Evolutionary conservation across 164 flowering plant species (phyloP).

Genomic region (Litsea cubeba): DNA sequence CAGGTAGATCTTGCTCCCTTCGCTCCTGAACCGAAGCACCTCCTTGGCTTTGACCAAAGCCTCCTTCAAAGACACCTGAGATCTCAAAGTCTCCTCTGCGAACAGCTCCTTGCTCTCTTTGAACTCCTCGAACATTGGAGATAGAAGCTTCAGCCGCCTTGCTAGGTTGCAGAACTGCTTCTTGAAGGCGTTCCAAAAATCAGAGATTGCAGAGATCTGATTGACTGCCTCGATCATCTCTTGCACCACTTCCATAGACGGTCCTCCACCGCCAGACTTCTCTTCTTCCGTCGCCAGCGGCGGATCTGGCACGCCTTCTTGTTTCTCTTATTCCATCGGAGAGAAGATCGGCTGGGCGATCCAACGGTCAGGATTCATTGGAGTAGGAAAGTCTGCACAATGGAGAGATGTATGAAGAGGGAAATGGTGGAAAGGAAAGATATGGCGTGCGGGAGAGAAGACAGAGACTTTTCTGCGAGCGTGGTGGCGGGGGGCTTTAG

Average conservation of each 20-base stretch:
- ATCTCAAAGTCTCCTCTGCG: conserved; percentile 30
- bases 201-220: conserved; percentile 61
- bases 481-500: not conserved
- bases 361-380: not conserved
- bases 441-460: not conserved
- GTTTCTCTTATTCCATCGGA: conserved; percentile 2
- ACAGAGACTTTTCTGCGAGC: not conserved
- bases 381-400: no score
- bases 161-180: conserved; percentile 73
- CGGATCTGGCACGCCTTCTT: not conserved
- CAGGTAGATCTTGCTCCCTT: conserved; percentile 84
- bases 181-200: conserved; percentile 53
- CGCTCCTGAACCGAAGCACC: conserved; percentile 60
- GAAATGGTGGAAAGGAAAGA: not conserved
- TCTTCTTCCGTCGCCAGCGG: conserved; percentile 33
- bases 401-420: not conserved
- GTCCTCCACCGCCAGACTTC: not conserved
- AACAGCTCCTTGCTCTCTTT: conserved; percentile 49
- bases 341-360: not conserved
- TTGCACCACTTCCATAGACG: conserved; percentile 22
- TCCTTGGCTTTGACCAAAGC: conserved; percentile 54
- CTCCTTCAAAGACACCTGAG: conserved; percentile 34
- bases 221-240: conserved; percentile 44
- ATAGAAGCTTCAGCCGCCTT: conserved; percentile 71
- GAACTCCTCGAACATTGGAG: conserved; percentile 90